These are phyloP conservation scores for Candida loeiensis DNA, from an alignment of 805 yeast genomes.

Conservation along the genomic window DNA sequence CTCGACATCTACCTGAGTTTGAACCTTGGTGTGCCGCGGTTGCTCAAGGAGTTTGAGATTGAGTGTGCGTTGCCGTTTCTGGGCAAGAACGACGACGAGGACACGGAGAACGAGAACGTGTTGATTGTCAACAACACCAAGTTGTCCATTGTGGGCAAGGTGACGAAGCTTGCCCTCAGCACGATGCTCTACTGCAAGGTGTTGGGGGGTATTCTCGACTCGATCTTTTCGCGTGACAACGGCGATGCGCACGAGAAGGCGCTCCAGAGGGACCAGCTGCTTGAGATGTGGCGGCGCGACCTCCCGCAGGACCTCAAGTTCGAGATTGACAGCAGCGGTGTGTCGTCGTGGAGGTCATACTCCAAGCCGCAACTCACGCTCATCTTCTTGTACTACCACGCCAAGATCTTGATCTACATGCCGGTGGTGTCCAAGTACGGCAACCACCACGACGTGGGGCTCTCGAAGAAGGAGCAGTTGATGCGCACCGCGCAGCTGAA, in stretches of 20 bases:
- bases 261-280: conserved; percentile 51
- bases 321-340: conserved; percentile 60
- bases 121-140: conserved; percentile 57
- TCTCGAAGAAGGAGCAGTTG: conserved; percentile 35
- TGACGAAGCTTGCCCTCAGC: conserved; percentile 57
- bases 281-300: conserved; percentile 77
- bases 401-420: conserved; percentile 39
- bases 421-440: conserved; percentile 42
- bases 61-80: conserved; percentile 82
- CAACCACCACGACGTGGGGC: conserved; percentile 39
- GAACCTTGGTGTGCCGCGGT: conserved; percentile 77
- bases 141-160: conserved; percentile 67
- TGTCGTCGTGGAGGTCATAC: conserved; percentile 26
- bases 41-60: conserved; percentile 74
- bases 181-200: conserved; percentile 69
- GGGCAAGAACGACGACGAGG: conserved; percentile 37
- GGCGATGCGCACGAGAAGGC: conserved; percentile 26
- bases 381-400: conserved; percentile 43
- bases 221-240: conserved; percentile 53
- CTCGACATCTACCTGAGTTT: conserved; percentile 74
- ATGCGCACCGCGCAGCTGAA: conserved; percentile 35
- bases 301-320: conserved; percentile 60
- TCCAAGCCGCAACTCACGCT: conserved; percentile 51
- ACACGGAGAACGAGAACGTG: conserved; percentile 50
- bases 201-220: conserved; percentile 68